Conservation (phyloP, 2,329 filamentous ascomycete species). For the Aspergillus quadrilineatus region DNA sequence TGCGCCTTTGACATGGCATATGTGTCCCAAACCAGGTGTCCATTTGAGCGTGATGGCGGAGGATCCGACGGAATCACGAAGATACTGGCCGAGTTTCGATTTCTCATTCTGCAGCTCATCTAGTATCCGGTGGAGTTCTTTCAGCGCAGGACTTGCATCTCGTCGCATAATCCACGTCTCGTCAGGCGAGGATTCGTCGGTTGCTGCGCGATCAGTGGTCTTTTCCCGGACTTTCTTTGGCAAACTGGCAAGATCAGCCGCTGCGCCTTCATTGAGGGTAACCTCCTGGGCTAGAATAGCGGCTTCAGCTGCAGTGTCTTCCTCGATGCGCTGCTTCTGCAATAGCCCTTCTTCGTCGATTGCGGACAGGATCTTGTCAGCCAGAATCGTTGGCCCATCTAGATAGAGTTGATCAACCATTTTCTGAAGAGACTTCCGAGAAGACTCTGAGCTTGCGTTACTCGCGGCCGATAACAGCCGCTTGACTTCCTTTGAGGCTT, state of each 20-base stretch:
- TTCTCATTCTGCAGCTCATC: conserved; percentile 62
- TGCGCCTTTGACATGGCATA: conserved; percentile 79
- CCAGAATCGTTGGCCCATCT: conserved; percentile 65
- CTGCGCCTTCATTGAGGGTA: conserved; percentile 63
- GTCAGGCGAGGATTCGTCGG: conserved; percentile 40
- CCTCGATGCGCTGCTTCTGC: conserved; percentile 73
- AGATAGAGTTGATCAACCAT: conserved; percentile 48
- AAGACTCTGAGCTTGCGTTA: conserved; percentile 23
- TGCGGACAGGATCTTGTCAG: conserved; percentile 67
- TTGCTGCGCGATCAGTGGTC: conserved; percentile 27
- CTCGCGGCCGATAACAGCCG: conserved; percentile 31
- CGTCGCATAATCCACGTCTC: conserved; percentile 65
- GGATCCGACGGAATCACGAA: conserved; percentile 63
- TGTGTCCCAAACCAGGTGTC: conserved; percentile 83
- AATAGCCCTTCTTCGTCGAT: conserved; percentile 93
- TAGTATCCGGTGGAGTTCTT: conserved; percentile 67
- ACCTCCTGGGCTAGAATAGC: conserved; percentile 72
- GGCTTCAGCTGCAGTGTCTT: conserved; percentile 68
- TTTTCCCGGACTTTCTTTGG: conserved; percentile 50
- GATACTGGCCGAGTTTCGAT: conserved; percentile 54
- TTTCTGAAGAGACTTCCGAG: conserved; percentile 24
- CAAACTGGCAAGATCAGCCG: conserved; percentile 55
- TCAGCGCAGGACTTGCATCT: conserved; percentile 65
- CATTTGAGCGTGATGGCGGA: conserved; percentile 75
- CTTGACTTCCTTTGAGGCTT: conserved; percentile 66